Base-by-base conservation (phyloP, 495 filamentous ascomycete genomes). In the Neurospora africana region DNA sequence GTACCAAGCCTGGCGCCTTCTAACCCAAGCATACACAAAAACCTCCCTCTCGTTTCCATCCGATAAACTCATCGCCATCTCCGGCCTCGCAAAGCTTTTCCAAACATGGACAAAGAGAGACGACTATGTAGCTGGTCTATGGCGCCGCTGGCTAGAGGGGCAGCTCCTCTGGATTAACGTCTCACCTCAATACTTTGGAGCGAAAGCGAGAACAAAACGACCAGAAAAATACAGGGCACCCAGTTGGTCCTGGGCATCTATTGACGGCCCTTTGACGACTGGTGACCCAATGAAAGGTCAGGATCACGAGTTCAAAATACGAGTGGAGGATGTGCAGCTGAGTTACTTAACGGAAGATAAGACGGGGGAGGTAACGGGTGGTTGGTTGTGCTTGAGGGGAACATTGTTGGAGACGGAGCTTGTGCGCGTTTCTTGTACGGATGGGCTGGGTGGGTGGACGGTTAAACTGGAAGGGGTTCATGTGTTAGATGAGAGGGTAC, bases 11-110 rank as follows among this genome's bases (percentile, higher is more conserved):
- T 72, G 71, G 71, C 21, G 21, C 10, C 21, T 7, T 13, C 37
- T 72, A 7, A 36, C 69, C 1, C 17, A 72, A n/a, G 3, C 7
- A 13, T 72, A 72, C 38, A 37, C 65, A 15, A 15, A 17, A 37
- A 44, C 38, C 38, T 4, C 3, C 6, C 71, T 72, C 21, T 36
- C 71, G 0, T 69, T 33, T 44, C 38, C 38, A 2, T 36, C 33
- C 3, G 71, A 72, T 53, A 72, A 72, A 37, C 71, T 72, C 10
- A 38, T 72, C 33, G 71, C 71, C 4, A 23, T 69, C n/a, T 68
- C 71, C 1, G 71, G 71, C 15, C 36, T 72, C 3, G 71, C 71
- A n/a, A 72, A 69, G 21, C 58, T 36, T 1, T 36, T 72, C 23
- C 17, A 39, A 39, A 15, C 38, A 13, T 39, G 15, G 5, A 13